phyloP scores from a whole-genome alignment of 768 basidiomycete species.

The Termitomyces sp. region DNA sequence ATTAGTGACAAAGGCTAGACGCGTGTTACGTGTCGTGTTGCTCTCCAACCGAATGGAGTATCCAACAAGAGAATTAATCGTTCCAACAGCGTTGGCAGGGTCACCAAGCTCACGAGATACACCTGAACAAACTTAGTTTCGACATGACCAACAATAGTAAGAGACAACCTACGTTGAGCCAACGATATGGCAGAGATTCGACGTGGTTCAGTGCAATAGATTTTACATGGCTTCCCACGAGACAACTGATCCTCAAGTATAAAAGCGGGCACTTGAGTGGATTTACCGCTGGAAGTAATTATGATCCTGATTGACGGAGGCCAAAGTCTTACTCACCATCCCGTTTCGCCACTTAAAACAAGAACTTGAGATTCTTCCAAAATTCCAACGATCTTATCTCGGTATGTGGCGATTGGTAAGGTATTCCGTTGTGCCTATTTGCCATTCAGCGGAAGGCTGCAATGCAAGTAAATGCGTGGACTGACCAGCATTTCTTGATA shows the following conservation, averaged over 20 bases:
- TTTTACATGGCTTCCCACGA: slow-evolving; percentile 78
- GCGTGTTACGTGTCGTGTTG: slow-evolving; percentile 74
- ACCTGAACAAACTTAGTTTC: slow-evolving; percentile 23
- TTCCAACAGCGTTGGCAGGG: slow-evolving; percentile 71
- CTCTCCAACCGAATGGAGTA: slow-evolving; percentile 94
- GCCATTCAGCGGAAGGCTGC: neutral
- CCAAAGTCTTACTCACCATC: slow-evolving; percentile 27
- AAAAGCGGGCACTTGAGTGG: slow-evolving; percentile 92
- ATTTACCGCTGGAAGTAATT: slow-evolving; percentile 73
- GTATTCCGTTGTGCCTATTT: slow-evolving; percentile 67
- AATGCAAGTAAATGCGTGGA: slow-evolving; percentile 10
- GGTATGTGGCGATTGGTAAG: slow-evolving; percentile 85
- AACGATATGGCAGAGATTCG: slow-evolving; percentile 95
- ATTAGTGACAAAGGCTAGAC: slow-evolving; percentile 83
- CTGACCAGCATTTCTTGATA: slow-evolving; percentile 91
- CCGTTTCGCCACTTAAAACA: slow-evolving; percentile 64
- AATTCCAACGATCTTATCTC: slow-evolving; percentile 63
- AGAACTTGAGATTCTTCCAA: slow-evolving; percentile 79
- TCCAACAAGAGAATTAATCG: slow-evolving; percentile 76
- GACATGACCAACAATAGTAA: neutral
- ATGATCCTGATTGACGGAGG: neutral
- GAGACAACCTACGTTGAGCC: slow-evolving; percentile 60
- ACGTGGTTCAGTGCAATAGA: slow-evolving; percentile 93
- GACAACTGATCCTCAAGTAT: slow-evolving; percentile 88
- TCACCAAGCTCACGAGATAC: slow-evolving; percentile 95